These are phyloP conservation scores for Pythium myriotylum DNA, from an alignment of 352 stramenopile genomes.

Conservation along the genomic window DNA sequence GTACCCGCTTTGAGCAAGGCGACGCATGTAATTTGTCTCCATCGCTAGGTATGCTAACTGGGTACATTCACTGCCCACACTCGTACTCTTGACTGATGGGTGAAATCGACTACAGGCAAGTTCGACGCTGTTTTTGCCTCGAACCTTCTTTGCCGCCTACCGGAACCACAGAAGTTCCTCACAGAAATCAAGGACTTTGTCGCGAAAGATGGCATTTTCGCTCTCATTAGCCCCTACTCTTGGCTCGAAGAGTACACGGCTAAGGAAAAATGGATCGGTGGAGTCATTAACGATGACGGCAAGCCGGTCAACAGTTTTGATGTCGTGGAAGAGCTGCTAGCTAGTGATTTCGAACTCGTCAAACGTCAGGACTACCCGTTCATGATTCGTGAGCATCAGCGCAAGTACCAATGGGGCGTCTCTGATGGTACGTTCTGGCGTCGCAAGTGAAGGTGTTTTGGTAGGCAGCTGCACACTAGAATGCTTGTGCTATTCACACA, in stretches of 20 bases:
- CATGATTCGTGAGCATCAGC: conserved; percentile 91
- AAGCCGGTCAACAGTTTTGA: conserved; percentile 69
- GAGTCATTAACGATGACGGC: conserved; percentile 39
- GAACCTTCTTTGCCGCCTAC: conserved; percentile 96
- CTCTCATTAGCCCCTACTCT: conserved; percentile 96
- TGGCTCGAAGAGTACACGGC: conserved; percentile 97
- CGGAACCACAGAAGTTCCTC: conserved; percentile 91
- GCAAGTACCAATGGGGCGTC: conserved; percentile 93
- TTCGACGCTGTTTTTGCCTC: conserved; percentile 96
- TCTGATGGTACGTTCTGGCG: conserved; percentile 89
- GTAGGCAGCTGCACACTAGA: conserved; percentile 1
- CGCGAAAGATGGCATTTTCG: conserved; percentile 90
- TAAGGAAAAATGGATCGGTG: conserved; percentile 89
- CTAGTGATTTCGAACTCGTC: conserved; percentile 75
- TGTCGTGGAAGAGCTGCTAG: conserved; percentile 60
- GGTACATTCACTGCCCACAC: background rate
- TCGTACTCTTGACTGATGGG: background rate
- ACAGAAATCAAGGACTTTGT: conserved; percentile 85
- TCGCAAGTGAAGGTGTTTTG: conserved; percentile 47
- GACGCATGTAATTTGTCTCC: conserved; percentile 91
- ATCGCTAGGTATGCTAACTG: conserved; percentile 49
- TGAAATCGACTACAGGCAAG: conserved; percentile 38
- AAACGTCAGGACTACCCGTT: conserved; percentile 87
- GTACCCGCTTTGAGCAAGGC: conserved; percentile 88
- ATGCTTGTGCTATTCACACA: background rate